These are phyloP conservation scores for Pseudoturritis turrita DNA, from an alignment of 345 rosid genomes.

Conservation along the genomic window DNA sequence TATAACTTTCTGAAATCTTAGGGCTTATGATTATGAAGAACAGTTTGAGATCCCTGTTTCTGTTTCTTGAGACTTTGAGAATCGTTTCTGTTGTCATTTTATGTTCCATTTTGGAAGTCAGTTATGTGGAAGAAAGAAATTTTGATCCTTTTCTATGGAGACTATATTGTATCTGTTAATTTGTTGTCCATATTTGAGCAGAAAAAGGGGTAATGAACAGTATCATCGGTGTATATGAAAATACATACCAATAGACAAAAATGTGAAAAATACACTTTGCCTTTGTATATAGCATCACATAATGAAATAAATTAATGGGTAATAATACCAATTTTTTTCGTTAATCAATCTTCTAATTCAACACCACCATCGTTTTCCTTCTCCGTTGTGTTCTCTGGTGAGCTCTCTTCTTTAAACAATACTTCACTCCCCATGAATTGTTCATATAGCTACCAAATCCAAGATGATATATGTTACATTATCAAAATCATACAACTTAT, in stretches of 20 bases:
- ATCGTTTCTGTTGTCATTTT: background rate
- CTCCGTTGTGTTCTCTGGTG: slow-evolving; percentile 7
- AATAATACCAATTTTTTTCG: background rate
- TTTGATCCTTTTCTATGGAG: background rate
- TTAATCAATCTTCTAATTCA: slow-evolving; percentile 6
- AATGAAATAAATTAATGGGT: background rate
- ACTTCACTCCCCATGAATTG: slow-evolving; percentile 25
- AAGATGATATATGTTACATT: background rate
- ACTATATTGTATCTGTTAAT: too few species aligned
- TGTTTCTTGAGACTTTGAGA: too few species aligned
- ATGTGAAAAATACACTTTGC: background rate
- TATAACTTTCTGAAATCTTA: background rate
- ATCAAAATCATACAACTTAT: background rate
- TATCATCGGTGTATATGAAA: background rate
- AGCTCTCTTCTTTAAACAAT: slow-evolving; percentile 22
- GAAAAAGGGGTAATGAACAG: too few species aligned
- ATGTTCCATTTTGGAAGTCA: background rate
- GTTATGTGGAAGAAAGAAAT: background rate
- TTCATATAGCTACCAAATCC: slow-evolving; percentile 21
- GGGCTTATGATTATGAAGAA: background rate
- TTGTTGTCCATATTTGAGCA: too few species aligned
- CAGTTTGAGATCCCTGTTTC: background rate
- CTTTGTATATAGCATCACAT: background rate
- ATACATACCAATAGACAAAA: background rate
- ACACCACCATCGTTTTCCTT: background rate